These are phyloP conservation scores for Suhomyces sp. DNA, from an alignment of 805 yeast genomes.

Conservation along the genomic window DNA sequence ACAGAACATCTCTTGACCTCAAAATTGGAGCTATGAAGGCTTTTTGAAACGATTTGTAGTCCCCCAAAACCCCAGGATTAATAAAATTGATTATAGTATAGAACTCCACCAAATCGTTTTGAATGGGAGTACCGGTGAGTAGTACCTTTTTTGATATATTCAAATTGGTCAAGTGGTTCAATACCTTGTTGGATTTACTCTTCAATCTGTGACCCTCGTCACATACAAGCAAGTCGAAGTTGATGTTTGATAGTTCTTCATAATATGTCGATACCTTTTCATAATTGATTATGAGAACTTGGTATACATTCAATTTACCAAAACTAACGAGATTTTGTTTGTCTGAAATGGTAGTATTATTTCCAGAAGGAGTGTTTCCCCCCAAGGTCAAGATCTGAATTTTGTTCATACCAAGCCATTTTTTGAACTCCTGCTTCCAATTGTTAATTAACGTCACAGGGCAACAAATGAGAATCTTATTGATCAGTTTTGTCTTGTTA, in stretches of 20 bases:
- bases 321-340: constrained; percentile 58
- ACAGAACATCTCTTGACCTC: constrained; percentile 62
- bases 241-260: constrained; percentile 46
- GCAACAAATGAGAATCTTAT: constrained; percentile 75
- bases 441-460: constrained; percentile 87
- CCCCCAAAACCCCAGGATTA: constrained; percentile 80
- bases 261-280: constrained; percentile 67
- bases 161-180: constrained; percentile 59
- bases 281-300: constrained; percentile 83
- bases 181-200: constrained; percentile 66
- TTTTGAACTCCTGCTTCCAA: constrained; percentile 85
- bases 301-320: constrained; percentile 68
- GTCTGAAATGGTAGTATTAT: constrained; percentile 52
- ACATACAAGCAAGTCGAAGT: constrained; percentile 74
- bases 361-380: constrained; percentile 46
- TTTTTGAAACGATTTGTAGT: constrained; percentile 55
- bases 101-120: constrained; percentile 85
- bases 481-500: constrained; percentile 30
- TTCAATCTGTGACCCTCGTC: constrained; percentile 96
- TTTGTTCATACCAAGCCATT: constrained; percentile 75
- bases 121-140: constrained; percentile 90
- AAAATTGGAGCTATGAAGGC: constrained; percentile 69
- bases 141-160: constrained; percentile 58
- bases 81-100: constrained; percentile 77
- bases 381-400: constrained; percentile 66